These are phyloP conservation scores for Picea mariana DNA, from an alignment of 83 land plant species.

Conservation along the genomic window DNA sequence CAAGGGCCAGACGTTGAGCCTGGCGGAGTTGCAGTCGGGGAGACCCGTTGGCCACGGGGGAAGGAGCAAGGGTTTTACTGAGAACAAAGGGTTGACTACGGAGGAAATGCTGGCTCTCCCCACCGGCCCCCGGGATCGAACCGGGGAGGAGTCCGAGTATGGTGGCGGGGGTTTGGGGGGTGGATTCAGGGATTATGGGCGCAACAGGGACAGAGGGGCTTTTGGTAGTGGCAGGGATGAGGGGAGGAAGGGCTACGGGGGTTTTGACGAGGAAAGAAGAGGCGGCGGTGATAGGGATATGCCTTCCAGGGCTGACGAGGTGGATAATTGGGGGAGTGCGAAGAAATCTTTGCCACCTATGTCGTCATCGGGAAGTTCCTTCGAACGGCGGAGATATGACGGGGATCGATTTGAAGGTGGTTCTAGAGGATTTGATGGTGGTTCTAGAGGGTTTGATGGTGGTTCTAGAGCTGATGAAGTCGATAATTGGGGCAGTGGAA, in stretches of 20 bases:
- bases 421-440: constrained; percentile 1
- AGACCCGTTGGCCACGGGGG: constrained; percentile 17
- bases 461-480: constrained; percentile 80
- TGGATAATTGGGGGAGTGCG: constrained; percentile 64
- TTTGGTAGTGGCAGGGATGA: constrained; percentile 33
- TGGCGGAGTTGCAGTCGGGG: constrained; percentile 54
- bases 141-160: constrained; percentile 59
- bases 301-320: constrained; percentile 83
- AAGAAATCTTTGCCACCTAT: constrained; percentile 45
- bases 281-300: constrained; percentile 63
- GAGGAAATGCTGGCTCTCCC: constrained; percentile 61
- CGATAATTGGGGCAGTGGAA: constrained; percentile 70
- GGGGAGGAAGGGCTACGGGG: constrained; percentile 27
- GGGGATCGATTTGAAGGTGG: constrained; percentile 22
- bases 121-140: constrained; percentile 71
- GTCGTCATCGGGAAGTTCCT: constrained; percentile 18
- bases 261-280: constrained; percentile 47
- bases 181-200: constrained; percentile 59
- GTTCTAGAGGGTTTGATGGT: background rate
- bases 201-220: constrained; percentile 22
- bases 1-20: constrained; percentile 43
- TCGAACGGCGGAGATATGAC: constrained; percentile 47
- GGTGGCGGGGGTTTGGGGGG: constrained; percentile 37
- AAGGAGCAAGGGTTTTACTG: background rate
- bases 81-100: constrained; percentile 32